Percentiles rank a stretch among this genome's conserved stretches.
Conservation (phyloP, 768 basidiomycete genomes). For the Hygrophorus pudorinus region DNA sequence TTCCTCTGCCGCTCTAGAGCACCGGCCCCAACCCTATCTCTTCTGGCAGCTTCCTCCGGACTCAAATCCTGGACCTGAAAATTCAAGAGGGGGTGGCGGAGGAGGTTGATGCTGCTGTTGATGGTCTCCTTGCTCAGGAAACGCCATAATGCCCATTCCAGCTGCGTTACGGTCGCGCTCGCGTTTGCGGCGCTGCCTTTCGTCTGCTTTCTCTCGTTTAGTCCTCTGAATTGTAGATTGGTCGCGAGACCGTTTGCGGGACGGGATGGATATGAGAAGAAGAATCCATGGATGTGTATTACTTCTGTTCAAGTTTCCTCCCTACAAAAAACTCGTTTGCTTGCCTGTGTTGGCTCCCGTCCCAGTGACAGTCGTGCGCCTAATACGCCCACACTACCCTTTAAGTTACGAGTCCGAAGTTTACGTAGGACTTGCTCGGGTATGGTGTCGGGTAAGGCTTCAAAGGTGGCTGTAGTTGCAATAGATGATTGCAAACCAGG, state of each 20-base stretch:
- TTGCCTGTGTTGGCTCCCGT: not conserved
- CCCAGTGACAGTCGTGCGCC: conserved; percentile 8
- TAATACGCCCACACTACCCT: too few relatives aligned
- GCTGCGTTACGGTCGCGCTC: conserved; percentile 47
- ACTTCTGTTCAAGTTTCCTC: not conserved
- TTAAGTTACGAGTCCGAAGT: too few relatives aligned
- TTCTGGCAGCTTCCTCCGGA: conserved; percentile 55
- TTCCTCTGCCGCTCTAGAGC: conserved; percentile 78
- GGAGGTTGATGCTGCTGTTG: conserved; percentile 23
- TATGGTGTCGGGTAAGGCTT: conserved; percentile 71
- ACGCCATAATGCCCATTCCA: conserved; percentile 32
- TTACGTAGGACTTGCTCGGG: too few relatives aligned
- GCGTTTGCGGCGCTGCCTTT: conserved; percentile 75
- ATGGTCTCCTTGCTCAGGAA: conserved; percentile 23
- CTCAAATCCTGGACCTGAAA: conserved; percentile 28
- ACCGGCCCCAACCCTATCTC: conserved; percentile 64
- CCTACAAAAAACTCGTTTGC: not conserved
- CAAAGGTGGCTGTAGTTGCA: conserved; percentile 48
- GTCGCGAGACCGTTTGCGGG: conserved; percentile 53
- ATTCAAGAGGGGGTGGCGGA: conserved; percentile 12
- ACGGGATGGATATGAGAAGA: conserved; percentile 12
- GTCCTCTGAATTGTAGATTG: conserved; percentile 63
- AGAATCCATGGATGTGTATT: not conserved
- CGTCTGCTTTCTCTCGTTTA: conserved; percentile 82
- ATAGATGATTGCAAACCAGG: conserved; percentile 89